Percentiles rank a stretch among this genome's conserved stretches.
Evolutionary conservation across 805 yeast species (phyloP).

Genomic region (Wickerhamiella qilinensis): DNA sequence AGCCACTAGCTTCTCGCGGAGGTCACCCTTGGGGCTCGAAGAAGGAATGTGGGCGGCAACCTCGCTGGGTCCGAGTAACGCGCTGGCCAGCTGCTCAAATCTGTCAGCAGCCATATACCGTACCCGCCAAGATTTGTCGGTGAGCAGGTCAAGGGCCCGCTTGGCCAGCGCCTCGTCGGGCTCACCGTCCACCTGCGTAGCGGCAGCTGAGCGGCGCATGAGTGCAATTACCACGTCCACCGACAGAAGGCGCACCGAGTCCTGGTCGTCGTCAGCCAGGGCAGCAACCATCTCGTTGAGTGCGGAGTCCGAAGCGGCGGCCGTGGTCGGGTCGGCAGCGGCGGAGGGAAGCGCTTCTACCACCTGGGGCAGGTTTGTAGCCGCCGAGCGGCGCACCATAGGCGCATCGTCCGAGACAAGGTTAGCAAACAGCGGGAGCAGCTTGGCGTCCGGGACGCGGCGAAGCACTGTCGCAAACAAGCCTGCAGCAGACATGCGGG

Average conservation of each 20-base stretch:
- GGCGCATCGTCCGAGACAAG: conserved; percentile 86
- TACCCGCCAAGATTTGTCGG: conserved; percentile 95
- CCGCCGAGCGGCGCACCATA: conserved; percentile 94
- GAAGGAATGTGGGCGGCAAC: no score
- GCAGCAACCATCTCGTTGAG: conserved; percentile 69
- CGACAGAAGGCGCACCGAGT: conserved; percentile 79
- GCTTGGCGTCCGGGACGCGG: conserved; percentile 25
- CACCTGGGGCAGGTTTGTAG: conserved; percentile 60
- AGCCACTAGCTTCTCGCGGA: conserved; percentile 41
- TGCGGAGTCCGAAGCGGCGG: conserved; percentile 39
- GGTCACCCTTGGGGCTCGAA: conserved; percentile 36
- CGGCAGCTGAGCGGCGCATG: conserved; percentile 29
- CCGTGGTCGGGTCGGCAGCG: no score
- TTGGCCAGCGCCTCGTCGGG: conserved; percentile 16
- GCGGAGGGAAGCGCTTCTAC: conserved; percentile 34
- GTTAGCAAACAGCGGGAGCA: conserved; percentile 51
- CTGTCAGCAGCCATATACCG: conserved; percentile 97
- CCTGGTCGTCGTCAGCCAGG: conserved; percentile 75
- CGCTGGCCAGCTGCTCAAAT: conserved; percentile 55
- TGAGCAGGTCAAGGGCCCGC: conserved; percentile 51
- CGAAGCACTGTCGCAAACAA: conserved; percentile 48
- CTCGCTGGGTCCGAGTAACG: no score
- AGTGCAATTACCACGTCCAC: conserved; percentile 80
- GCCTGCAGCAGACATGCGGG: conserved; percentile 83
- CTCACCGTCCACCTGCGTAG: conserved; percentile 13